phyloP scores from a whole-genome alignment of 805 yeast species.

The Kuraishia borneana region DNA sequence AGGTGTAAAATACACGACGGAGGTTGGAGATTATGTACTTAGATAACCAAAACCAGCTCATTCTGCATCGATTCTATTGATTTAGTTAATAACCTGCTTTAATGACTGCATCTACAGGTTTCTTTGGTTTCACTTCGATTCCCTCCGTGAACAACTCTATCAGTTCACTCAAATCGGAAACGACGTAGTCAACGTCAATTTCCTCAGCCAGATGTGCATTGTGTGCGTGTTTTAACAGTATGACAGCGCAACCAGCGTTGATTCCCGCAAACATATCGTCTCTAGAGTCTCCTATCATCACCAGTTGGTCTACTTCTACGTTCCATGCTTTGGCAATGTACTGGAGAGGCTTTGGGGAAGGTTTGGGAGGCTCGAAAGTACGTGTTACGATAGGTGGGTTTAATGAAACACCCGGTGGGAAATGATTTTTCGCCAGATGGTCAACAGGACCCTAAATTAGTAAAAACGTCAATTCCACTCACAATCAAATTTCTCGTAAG shows the following conservation, averaged over 20 bases:
- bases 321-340: slow-evolving; percentile 44
- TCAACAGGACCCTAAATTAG: slow-evolving; percentile 32
- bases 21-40: slow-evolving; percentile 48
- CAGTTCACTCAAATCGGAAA: slow-evolving; percentile 25
- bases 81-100: background rate
- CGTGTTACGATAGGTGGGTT: slow-evolving; percentile 47
- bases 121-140: slow-evolving; percentile 11
- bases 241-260: slow-evolving; percentile 50
- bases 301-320: slow-evolving; percentile 28
- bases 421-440: slow-evolving; percentile 31
- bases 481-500: slow-evolving; percentile 47
- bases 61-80: background rate
- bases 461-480: background rate
- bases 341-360: slow-evolving; percentile 50
- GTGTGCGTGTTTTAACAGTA: slow-evolving; percentile 39
- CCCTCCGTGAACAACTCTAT: slow-evolving; percentile 24
- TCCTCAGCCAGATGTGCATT: slow-evolving; percentile 32
- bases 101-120: too few species aligned
- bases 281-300: slow-evolving; percentile 67
- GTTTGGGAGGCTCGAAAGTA: slow-evolving; percentile 58
- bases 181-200: slow-evolving; percentile 22
- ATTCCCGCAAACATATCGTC: slow-evolving; percentile 61
- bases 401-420: slow-evolving; percentile 25
- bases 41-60: too few species aligned
- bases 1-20: slow-evolving; percentile 78